Base-by-base conservation (phyloP, 2,329 filamentous ascomycete genomes). In the Hymenoscyphus linearis region DNA sequence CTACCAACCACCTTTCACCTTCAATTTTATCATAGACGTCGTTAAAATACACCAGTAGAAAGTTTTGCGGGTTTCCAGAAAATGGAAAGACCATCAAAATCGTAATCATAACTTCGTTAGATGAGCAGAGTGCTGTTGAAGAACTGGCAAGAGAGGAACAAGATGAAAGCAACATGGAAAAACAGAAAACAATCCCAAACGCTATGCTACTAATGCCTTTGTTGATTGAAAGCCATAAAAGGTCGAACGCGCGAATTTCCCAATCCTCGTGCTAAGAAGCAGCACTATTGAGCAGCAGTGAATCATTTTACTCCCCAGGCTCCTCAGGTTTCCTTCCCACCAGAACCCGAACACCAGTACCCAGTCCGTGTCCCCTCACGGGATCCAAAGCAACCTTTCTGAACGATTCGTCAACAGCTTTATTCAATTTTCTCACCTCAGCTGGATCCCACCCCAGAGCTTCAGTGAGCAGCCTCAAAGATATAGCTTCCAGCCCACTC, bases 241-340 rank as follows among this genome's bases (percentile, higher is more conserved):
- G 2, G 3, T n/a, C n/a, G 9, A 25, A 22, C 18, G 0, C 40
- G 22, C 12, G 14, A 9, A 10, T 3, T n/a, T n/a, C 1, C 31
- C 31, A 31, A 7, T 31, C 31, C 31, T 31, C 10, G 18, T 18
- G 10, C 10, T 47, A 47, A 47, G n/a, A 22, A 47, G 18, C 40
- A 47, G 14, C 13, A 22, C 40, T n/a, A 47, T 47, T 47, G 3
- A 47, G n/a, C 12, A n/a, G 40, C n/a, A n/a, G 22, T 12, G 40
- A 22, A 47, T 47, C 40, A 12, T 47, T 47, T 18, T n/a, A 47
- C 18, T 3, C 4, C 14, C 16, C 50, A 22, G 26, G 14, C 7
- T 60, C 62, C 7, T 35, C 59, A 13, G 71, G 70, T 57, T 71
- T 73, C 58, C 67, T 71, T 13, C 65, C 71, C 12, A 64, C 61